Evolutionary conservation across 371 early-diverging fungal species (phyloP).

Genomic region (Rhizomucor pusillus): DNA sequence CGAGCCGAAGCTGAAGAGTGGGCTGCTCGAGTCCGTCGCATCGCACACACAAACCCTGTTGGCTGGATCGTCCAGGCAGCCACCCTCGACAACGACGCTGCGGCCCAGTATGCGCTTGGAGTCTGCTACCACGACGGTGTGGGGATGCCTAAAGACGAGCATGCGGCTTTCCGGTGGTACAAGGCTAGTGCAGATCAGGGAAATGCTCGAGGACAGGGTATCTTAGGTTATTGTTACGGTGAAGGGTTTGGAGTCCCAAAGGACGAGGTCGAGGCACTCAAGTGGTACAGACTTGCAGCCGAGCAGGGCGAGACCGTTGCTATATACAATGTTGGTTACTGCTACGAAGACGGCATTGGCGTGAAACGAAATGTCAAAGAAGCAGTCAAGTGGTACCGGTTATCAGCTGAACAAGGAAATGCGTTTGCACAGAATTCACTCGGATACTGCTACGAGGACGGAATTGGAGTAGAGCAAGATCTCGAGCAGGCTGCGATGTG

Average conservation of each 20-base stretch:
- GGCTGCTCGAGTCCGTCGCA: constrained; percentile 30
- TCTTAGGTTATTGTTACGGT: constrained; percentile 73
- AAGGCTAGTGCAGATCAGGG: constrained; percentile 63
- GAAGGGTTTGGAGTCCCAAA: constrained; percentile 79
- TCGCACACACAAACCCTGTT: constrained; percentile 17
- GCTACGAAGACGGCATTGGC: constrained; percentile 83
- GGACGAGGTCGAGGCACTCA: constrained; percentile 65
- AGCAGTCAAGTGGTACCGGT: constrained; percentile 75
- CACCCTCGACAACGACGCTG: constrained; percentile 37
- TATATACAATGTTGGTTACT: constrained; percentile 82
- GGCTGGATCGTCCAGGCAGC: constrained; percentile 16
- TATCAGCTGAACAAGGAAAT: constrained; percentile 74
- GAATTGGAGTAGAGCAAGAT: constrained; percentile 65
- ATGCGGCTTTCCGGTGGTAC: constrained; percentile 64
- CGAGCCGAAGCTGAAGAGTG: constrained; percentile 68
- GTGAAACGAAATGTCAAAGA: constrained; percentile 60
- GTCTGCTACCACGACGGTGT: constrained; percentile 75
- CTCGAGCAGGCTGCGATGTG: constrained; percentile 46
- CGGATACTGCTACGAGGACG: constrained; percentile 79
- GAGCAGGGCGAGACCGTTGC: constrained; percentile 67
- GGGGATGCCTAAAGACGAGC: constrained; percentile 55
- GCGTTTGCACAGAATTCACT: constrained; percentile 81
- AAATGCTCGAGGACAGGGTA: constrained; percentile 65
- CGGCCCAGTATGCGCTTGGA: constrained; percentile 62
- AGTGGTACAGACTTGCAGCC: constrained; percentile 70